These are phyloP conservation scores for Penicillium sp. DNA, from an alignment of 2,329 filamentous ascomycete genomes.

Conservation along the genomic window DNA sequence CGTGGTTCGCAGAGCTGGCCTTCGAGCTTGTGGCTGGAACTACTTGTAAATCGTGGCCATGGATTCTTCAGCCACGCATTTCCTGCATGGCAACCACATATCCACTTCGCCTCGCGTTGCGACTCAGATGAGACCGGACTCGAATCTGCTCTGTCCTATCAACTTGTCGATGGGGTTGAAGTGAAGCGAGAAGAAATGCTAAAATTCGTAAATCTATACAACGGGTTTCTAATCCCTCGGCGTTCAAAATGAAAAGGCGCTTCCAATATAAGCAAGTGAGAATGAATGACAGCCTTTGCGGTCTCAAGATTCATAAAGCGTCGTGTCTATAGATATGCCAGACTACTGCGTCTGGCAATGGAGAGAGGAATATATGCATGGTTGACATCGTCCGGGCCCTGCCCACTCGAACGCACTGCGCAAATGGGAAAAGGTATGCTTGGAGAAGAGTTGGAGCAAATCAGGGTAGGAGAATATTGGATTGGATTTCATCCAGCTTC, in stretches of 20 bases:
- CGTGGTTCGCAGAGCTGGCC: too few relatives aligned
- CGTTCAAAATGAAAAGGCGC: background rate
- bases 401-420: background rate
- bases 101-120: too few relatives aligned
- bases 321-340: slow-evolving; percentile 1
- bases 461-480: slow-evolving; percentile 33
- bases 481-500: slow-evolving; percentile 33
- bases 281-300: background rate
- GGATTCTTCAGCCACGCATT: too few relatives aligned
- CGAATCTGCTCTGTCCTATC: too few relatives aligned
- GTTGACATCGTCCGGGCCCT: background rate
- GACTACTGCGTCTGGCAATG: background rate
- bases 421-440: background rate
- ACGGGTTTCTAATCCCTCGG: background rate
- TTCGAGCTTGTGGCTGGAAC: too few relatives aligned
- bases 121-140: background rate
- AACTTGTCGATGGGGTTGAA: too few relatives aligned
- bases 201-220: background rate
- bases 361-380: background rate
- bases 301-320: background rate
- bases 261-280: background rate
- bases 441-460: background rate
- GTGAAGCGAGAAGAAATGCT: background rate
- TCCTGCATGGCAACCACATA: too few relatives aligned
- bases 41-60: too few relatives aligned